These are phyloP conservation scores for Fremontodendron californicum DNA, from an alignment of 345 rosid genomes.

Conservation along the genomic window DNA sequence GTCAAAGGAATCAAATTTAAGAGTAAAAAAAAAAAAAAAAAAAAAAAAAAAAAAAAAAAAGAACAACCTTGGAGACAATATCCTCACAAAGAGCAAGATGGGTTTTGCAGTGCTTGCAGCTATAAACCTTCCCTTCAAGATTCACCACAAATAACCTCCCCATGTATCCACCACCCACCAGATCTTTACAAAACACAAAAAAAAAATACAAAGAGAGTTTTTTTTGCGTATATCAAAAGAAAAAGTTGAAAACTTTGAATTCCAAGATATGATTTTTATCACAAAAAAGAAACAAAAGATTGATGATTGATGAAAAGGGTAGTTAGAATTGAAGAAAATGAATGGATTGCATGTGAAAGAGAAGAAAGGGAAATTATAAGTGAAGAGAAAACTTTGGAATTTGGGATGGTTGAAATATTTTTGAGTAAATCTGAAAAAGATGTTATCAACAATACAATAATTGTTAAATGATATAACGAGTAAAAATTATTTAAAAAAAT, in stretches of 20 bases:
- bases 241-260: slow-evolving; percentile 7
- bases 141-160: slow-evolving; percentile 84
- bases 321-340: background rate
- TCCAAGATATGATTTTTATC: background rate
- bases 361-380: background rate
- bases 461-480: too few relatives aligned
- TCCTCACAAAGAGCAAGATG: slow-evolving; percentile 78
- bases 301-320: slow-evolving; percentile 1
- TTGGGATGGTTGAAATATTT: background rate
- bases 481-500: too few relatives aligned
- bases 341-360: background rate
- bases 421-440: too few relatives aligned
- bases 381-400: background rate
- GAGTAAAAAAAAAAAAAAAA: too few relatives aligned
- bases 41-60: slow-evolving; percentile 20
- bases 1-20: slow-evolving; percentile 10
- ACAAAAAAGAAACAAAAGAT: background rate
- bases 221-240: background rate
- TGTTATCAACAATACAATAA: too few relatives aligned
- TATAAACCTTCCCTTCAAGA: slow-evolving; percentile 90
- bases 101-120: slow-evolving; percentile 91
- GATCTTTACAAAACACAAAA: slow-evolving; percentile 18
- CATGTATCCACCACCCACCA: slow-evolving; percentile 43
- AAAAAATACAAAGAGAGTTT: background rate
- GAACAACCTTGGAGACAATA: slow-evolving; percentile 71